Percentiles rank a stretch among this genome's conserved stretches.
phyloP scores from a whole-genome alignment of 805 yeast genomes.

The Ogataea salicorniae region DNA sequence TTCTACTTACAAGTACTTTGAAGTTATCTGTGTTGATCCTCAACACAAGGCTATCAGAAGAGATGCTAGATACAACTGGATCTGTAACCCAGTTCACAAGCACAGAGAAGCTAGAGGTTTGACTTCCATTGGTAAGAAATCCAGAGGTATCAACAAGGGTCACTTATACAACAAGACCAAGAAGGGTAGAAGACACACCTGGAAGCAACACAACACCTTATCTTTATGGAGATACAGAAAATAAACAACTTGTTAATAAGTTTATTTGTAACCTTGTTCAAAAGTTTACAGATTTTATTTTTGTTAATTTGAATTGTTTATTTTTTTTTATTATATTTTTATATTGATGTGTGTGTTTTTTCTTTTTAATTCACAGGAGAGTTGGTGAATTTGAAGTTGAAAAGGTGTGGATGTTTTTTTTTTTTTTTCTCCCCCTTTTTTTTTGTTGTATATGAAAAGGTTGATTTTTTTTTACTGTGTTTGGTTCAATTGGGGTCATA shows the following conservation, averaged over 20 bases:
- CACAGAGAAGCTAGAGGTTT: conserved; percentile 99
- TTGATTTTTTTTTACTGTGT: too few relatives aligned
- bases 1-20: conserved; percentile 98
- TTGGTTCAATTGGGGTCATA: too few relatives aligned
- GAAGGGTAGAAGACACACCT: conserved; percentile 99
- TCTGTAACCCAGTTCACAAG: conserved; percentile 99
- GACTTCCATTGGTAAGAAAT: conserved; percentile 96
- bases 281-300: too few relatives aligned
- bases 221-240: conserved; percentile 99
- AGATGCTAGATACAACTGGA: conserved; percentile 99
- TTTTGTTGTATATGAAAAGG: too few relatives aligned
- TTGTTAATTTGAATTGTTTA: too few relatives aligned
- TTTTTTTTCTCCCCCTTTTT: too few relatives aligned
- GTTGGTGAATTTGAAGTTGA: too few relatives aligned
- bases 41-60: conserved; percentile 98
- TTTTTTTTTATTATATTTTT: too few relatives aligned
- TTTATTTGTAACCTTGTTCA: background rate
- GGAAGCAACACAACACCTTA: conserved; percentile 99
- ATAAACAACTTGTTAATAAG: conserved; percentile 31
- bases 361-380: too few relatives aligned
- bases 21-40: conserved; percentile 97
- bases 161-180: conserved; percentile 97
- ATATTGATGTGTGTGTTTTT: too few relatives aligned
- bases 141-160: conserved; percentile 99
- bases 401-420: too few relatives aligned